Evolutionary conservation across 2,329 filamentous ascomycete genomes (phyloP).

Genomic region (Calonectria hawksworthii): DNA sequence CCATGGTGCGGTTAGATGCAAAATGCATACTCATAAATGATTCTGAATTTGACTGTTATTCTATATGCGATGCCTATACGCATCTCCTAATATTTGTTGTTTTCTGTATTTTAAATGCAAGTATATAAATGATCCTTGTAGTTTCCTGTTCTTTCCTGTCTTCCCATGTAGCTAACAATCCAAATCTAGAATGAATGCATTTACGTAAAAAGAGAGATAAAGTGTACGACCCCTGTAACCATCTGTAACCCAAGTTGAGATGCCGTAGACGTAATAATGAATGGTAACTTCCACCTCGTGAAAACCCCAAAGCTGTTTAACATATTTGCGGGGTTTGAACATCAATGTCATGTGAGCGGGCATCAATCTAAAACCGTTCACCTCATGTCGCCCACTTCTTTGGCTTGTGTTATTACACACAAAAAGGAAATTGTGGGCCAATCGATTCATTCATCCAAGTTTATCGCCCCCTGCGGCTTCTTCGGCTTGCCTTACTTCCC

Average conservation of each 20-base stretch:
- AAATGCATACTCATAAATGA: not conserved
- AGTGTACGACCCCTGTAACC: not conserved
- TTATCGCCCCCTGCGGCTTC: constrained; percentile 43
- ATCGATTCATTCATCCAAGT: not conserved
- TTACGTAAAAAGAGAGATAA: not conserved
- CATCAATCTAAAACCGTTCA: not conserved
- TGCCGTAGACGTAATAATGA: constrained; percentile 1
- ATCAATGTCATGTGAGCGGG: not conserved
- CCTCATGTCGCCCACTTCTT: not conserved
- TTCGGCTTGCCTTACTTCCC: constrained; percentile 55
- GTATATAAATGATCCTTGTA: not conserved
- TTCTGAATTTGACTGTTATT: constrained; percentile 2
- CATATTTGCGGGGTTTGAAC: too few relatives aligned
- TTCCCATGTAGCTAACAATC: not conserved
- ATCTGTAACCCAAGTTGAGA: not conserved
- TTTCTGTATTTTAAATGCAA: constrained; percentile 1
- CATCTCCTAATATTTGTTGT: not conserved
- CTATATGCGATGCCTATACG: not conserved
- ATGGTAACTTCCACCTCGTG: not conserved
- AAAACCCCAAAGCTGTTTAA: too few relatives aligned
- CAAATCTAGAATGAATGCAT: not conserved
- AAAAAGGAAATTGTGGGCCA: not conserved
- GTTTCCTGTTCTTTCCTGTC: not conserved
- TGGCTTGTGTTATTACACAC: not conserved
- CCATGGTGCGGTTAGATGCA: not conserved